Conservation (phyloP, 441 rosid genomes). For the Bocquillonia castaneifolia region DNA sequence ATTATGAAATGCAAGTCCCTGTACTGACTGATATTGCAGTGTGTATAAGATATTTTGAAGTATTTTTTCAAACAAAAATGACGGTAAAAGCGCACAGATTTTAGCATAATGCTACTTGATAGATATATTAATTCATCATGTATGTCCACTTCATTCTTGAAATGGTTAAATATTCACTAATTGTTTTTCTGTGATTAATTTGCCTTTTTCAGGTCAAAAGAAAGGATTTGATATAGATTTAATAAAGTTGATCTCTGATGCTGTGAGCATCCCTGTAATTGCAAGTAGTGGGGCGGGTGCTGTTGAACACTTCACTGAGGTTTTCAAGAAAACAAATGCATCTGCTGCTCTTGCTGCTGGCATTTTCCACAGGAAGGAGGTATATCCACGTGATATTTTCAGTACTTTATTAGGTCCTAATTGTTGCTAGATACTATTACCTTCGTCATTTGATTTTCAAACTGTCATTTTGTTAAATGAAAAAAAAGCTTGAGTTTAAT, state of each 20-base stretch:
- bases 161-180: neutral
- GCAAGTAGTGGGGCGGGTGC: constrained; percentile 96
- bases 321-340: constrained; percentile 68
- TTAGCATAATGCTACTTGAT: neutral
- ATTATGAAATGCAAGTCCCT: too few relatives aligned
- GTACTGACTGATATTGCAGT: too few relatives aligned
- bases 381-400: constrained; percentile 14
- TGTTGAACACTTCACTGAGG: constrained; percentile 78
- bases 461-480: neutral
- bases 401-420: neutral
- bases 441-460: neutral
- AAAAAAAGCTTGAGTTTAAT: neutral
- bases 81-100: too few relatives aligned
- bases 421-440: neutral
- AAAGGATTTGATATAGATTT: constrained; percentile 83
- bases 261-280: constrained; percentile 87
- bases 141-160: neutral
- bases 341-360: constrained; percentile 98
- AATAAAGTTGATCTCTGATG: constrained; percentile 70
- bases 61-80: too few relatives aligned
- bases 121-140: neutral
- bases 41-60: too few relatives aligned
- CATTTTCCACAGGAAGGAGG: constrained; percentile 97
- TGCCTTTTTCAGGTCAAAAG: constrained; percentile 75
- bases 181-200: neutral